Base-by-base conservation (phyloP, 768 basidiomycete genomes). In the Mycena maculata region DNA sequence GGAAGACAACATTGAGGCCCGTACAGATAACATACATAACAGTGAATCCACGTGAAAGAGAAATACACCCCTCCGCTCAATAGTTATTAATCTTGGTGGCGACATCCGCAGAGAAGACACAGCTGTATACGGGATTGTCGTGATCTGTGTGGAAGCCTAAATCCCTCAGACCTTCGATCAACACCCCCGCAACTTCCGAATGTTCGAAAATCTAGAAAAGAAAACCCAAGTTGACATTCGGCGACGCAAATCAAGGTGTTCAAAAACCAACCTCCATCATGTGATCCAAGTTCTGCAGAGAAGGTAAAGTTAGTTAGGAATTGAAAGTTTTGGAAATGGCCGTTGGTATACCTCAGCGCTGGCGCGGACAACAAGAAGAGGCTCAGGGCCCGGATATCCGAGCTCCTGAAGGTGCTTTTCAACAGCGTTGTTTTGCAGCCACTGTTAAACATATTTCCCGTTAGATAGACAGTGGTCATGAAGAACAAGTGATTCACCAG, bases 301-400 rank as follows among this genome's bases (percentile, higher is more conserved):
- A 11, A 23, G 33, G 33, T 36, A 36, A 52, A 52, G 42, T 63
- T 49, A 63, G 36, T 22, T 31, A 18, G 31, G 30, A 49, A 13
- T 23, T 18, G 18, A 16, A 15, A 10, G 18, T 55, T 36, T 36
- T 36, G 13, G 6, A 36, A 7, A 36, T 36, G 33, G 33, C 33
- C 6, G 22, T 52, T 52, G 18, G 25, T 44, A 45, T 44, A 65
- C 63, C 63, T 58, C 56, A 22, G 63, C 22, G 28, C 42, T 48
- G 16, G 56, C 63, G 38, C 63, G 63, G 39, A 65, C 63, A 48
- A 65, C 63, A 55, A 65, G 55, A 30, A 65, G 63, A 41, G 55
- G 56, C 48, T 58, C 23, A n/a, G 63, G 63, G 27, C 39, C 49
- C 23, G 63, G 55, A 58, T 52, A 65, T 49, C 56, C 56, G 25